Conservation (phyloP, 208 protist genomes). For the Willaertia magna region DNA sequence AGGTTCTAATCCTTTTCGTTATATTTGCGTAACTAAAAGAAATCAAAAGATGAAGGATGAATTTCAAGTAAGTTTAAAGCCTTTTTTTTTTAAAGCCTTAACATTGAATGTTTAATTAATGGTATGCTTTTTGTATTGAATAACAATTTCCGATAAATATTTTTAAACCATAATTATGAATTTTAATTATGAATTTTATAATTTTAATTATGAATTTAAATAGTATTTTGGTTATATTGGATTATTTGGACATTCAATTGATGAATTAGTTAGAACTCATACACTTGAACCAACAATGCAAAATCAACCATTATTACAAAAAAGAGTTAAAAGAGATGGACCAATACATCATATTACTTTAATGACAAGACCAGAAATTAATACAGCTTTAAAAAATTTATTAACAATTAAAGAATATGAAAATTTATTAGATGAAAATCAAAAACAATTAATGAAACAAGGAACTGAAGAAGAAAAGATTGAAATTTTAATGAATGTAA, state of each 20-base stretch:
- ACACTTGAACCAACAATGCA: neutral
- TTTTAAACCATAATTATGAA: no score
- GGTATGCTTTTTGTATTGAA: no score
- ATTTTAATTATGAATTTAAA: neutral
- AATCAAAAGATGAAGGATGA: neutral
- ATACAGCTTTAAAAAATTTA: neutral
- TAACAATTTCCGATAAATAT: no score
- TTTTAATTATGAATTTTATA: neutral
- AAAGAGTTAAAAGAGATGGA: constrained; percentile 1
- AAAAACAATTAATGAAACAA: neutral
- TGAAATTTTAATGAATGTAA: neutral
- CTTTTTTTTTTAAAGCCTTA: no score
- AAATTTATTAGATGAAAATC: neutral
- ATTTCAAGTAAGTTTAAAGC: neutral
- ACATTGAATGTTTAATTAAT: no score
- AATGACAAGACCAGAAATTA: neutral
- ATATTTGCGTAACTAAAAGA: neutral
- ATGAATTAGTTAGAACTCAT: neutral
- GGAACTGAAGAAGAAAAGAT: neutral
- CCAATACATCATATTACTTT: neutral
- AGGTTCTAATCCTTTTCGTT: neutral
- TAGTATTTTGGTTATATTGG: constrained; percentile 9
- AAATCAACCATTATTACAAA: neutral
- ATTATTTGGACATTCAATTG: neutral
- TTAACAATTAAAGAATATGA: neutral